Base-by-base conservation (phyloP, 768 basidiomycete genomes). In the Amyloporia xantha region DNA sequence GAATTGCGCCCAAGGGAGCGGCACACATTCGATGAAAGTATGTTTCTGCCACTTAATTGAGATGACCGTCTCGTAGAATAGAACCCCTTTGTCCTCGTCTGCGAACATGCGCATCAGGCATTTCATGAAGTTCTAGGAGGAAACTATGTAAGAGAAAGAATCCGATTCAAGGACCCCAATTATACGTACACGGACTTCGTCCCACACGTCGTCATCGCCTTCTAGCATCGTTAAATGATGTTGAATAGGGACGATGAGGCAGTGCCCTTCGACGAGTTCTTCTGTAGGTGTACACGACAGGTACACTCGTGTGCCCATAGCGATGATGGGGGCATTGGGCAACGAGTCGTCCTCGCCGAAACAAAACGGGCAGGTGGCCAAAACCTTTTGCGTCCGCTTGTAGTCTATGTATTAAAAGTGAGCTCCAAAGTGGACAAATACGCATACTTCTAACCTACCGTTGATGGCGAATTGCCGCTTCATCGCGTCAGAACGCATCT, bases 181-280 rank as follows among this genome's bases (percentile, higher is more conserved):
- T 11, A 41, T 2, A 66, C 84, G 48, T 60, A 95, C 95, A 68
- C 78, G 77, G 50, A 92, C 83, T 77, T 98, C 95, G 53, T 98
- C 95, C 95, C 95, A 99, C 20, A 94, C 86, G 59, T 99, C 95
- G 54, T 98, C 93, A 55, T 99, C 95, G 24, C 82, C 88, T 66
- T 98, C 95, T 2, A 99, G 73, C 75, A 85, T 89, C 38, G 81
- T 83, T 40, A 98, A 66, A 64, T 93, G 84, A 63, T 99, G 96
- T 55, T 97, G 91, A 12, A 96, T 86, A 4, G 96, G 96, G 5
- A 97, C 91, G 54, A 99, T 98, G 23, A 93, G 71, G 61, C 92
- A 95, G 62, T 99, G 96, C 0, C 95, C 94, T 1, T 80, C 74
- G 0, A 92, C 78, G n/a, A 99, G 73, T 60, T 95, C 93, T 59